A percentile compares a stretch with the other conserved stretches of the same genome.
Evolutionary conservation across 1,284 basidiomycete genomes (phyloP).

Genomic region (Cutaneotrichosporon mucoides): DNA sequence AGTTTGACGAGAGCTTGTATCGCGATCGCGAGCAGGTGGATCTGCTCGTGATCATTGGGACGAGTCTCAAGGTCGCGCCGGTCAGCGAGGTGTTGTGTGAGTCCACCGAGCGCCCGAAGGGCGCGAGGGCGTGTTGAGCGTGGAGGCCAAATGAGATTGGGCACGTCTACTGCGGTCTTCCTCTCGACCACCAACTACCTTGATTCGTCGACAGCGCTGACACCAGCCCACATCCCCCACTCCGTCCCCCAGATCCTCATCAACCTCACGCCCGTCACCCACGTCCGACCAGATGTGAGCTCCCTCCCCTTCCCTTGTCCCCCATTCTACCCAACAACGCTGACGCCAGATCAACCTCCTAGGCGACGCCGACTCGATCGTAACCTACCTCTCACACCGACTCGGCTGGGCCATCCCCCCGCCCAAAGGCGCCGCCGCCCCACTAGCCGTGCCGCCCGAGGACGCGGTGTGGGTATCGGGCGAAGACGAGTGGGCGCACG

Average conservation of each 20-base stretch:
- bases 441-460: constrained; percentile 8
- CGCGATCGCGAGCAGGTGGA: constrained; percentile 79
- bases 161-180: no score
- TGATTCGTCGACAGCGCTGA: background rate
- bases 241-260: constrained; percentile 90
- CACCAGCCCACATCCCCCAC: constrained; percentile 74
- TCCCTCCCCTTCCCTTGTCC: no score
- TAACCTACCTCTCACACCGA: constrained; percentile 65
- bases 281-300: constrained; percentile 81
- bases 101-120: constrained; percentile 32
- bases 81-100: constrained; percentile 79
- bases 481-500: constrained; percentile 9
- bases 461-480: constrained; percentile 17
- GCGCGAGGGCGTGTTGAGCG: no score
- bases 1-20: constrained; percentile 71
- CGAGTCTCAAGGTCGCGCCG: constrained; percentile 87
- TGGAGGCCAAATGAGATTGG: no score
- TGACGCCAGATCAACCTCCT: constrained; percentile 68
- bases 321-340: background rate
- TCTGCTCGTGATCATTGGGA: constrained; percentile 84
- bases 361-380: constrained; percentile 83
- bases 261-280: constrained; percentile 87
- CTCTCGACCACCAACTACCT: no score
- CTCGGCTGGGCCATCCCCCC: constrained; percentile 69
- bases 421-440: background rate